Conservation (phyloP, 371 early-diverging fungal species). For the Cokeromyces recurvatus region DNA sequence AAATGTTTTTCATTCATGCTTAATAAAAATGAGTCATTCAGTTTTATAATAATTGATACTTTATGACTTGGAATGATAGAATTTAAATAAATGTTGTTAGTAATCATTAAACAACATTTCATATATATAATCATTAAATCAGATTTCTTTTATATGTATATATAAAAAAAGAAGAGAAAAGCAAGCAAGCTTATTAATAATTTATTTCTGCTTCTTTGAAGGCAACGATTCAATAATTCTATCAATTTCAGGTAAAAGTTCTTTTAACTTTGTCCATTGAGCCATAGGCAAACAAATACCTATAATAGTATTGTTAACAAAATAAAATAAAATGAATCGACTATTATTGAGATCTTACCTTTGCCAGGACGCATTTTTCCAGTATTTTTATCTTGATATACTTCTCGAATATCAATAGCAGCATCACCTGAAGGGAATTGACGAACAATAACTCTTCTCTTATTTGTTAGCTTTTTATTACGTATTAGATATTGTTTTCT, state of each 20-base stretch:
- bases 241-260: conserved; percentile 18
- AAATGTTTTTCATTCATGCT: too few species aligned
- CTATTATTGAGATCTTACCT: neutral
- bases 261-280: conserved; percentile 23
- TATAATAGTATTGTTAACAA: too few species aligned
- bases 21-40: too few species aligned
- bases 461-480: conserved; percentile 12
- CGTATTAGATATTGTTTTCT: neutral
- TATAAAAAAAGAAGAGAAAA: too few species aligned
- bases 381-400: conserved; percentile 11
- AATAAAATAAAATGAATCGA: too few species aligned
- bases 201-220: conserved; percentile 5
- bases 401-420: conserved; percentile 24
- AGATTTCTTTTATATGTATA: too few species aligned
- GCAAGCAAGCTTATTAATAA: too few species aligned
- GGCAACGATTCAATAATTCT: conserved; percentile 6
- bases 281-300: conserved; percentile 22
- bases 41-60: too few species aligned
- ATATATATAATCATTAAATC: too few species aligned
- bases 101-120: too few species aligned
- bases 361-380: conserved; percentile 20
- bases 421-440: conserved; percentile 12
- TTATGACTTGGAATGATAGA: too few species aligned
- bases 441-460: conserved; percentile 20
- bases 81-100: too few species aligned